Conservation (phyloP, 2,329 filamentous ascomycete species). For the Neofusicoccum parvum region DNA sequence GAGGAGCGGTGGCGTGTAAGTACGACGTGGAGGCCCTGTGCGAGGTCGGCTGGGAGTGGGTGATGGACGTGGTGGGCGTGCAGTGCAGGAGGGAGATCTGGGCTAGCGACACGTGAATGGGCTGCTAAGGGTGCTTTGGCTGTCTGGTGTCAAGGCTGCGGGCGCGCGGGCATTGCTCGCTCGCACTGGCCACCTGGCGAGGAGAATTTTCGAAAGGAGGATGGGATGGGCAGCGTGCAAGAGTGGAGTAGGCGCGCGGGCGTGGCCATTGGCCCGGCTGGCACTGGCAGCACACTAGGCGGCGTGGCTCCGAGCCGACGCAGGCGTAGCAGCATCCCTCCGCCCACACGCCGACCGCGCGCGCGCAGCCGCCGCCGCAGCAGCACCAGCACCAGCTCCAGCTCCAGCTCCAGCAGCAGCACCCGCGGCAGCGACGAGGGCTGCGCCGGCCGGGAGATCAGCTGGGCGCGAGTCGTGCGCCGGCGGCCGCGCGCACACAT, state of each 20-base stretch:
- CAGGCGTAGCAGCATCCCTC: not conserved
- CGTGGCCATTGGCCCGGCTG: constrained; percentile 15
- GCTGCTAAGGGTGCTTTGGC: constrained; percentile 5
- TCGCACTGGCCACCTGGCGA: constrained; percentile 18
- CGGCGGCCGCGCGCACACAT: constrained; percentile 11
- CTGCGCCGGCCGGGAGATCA: constrained; percentile 18
- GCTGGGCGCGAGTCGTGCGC: constrained; percentile 16
- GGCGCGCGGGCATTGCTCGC: constrained; percentile 14
- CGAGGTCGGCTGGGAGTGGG: constrained; percentile 15
- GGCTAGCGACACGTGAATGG: constrained; percentile 22
- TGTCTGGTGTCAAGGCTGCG: not conserved
- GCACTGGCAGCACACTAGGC: constrained; percentile 8
- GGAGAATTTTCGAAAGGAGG: constrained; percentile 23
- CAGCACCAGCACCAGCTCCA: too few relatives aligned
- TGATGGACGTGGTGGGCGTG: constrained; percentile 15
- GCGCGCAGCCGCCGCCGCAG: too few relatives aligned
- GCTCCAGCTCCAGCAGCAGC: too few relatives aligned
- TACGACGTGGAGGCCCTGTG: constrained; percentile 19
- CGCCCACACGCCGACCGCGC: not conserved
- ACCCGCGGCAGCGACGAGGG: not conserved
- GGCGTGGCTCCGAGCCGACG: constrained; percentile 11
- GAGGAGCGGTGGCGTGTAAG: constrained; percentile 22
- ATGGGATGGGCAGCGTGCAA: constrained; percentile 18
- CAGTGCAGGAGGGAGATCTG: constrained; percentile 20
- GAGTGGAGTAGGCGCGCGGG: constrained; percentile 14